These are phyloP conservation scores for Fraxinus sp. DNA, from an alignment of 305 asterid genomes.

Conservation along the genomic window DNA sequence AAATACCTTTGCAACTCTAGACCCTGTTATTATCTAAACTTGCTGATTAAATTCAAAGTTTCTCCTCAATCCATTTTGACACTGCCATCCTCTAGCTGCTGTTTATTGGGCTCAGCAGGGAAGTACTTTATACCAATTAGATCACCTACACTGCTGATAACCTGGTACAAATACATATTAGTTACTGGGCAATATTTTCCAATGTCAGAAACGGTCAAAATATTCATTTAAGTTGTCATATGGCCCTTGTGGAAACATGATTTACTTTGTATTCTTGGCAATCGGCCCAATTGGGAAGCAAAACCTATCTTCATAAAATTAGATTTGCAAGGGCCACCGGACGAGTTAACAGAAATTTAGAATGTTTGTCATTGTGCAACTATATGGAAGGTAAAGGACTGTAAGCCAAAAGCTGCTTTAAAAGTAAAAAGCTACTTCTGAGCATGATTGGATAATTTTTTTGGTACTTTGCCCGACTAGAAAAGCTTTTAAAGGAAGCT, in stretches of 20 bases:
- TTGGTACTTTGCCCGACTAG: background rate
- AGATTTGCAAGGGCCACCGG: background rate
- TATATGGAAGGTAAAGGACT: background rate
- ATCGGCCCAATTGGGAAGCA: background rate
- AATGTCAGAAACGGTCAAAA: background rate
- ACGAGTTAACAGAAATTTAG: background rate
- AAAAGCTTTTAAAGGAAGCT: background rate
- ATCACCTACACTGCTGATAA: slow-evolving; percentile 65
- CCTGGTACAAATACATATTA: slow-evolving; percentile 31
- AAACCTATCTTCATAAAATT: background rate
- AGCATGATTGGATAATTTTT: background rate
- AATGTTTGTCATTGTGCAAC: background rate
- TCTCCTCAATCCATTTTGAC: slow-evolving; percentile 39
- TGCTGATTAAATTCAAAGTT: background rate
- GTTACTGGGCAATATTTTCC: background rate
- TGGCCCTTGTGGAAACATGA: background rate
- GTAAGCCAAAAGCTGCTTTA: too few species aligned
- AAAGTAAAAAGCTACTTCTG: too few species aligned
- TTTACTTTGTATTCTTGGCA: background rate
- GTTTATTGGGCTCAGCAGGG: slow-evolving; percentile 67
- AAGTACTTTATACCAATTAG: slow-evolving; percentile 62
- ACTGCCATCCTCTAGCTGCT: slow-evolving; percentile 52
- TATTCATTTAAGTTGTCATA: background rate
- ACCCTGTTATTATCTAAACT: background rate
- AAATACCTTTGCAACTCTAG: background rate